phyloP scores from a whole-genome alignment of 2,329 filamentous ascomycete genomes.

The Blastomyces silverae region DNA sequence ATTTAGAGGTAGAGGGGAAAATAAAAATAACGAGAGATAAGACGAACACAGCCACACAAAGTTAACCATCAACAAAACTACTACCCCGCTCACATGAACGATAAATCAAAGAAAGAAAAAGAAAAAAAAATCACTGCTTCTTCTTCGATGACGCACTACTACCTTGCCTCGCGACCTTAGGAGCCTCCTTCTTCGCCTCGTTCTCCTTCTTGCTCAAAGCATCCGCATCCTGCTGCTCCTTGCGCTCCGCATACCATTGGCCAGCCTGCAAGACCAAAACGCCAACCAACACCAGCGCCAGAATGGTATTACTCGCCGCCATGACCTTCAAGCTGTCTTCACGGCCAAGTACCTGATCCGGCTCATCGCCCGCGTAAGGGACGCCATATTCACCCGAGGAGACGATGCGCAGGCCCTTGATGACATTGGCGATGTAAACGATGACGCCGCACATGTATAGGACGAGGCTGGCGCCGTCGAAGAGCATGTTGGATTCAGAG shows the following conservation, averaged over 20 bases:
- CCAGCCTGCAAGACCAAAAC: slow-evolving; percentile 90
- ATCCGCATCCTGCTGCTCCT: slow-evolving; percentile 73
- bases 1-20: background rate
- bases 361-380: slow-evolving; percentile 36
- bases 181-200: slow-evolving; percentile 18
- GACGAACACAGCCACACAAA: slow-evolving; percentile 2
- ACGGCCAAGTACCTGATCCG: slow-evolving; percentile 64
- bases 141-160: slow-evolving; percentile 28
- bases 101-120: background rate
- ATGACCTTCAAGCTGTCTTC: slow-evolving; percentile 89
- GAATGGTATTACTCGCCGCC: slow-evolving; percentile 89
- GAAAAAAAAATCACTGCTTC: slow-evolving; percentile 25
- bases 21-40: background rate
- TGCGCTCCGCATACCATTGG: slow-evolving; percentile 97
- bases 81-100: background rate
- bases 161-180: slow-evolving; percentile 24
- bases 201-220: slow-evolving; percentile 53
- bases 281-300: slow-evolving; percentile 85
- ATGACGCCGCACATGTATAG: slow-evolving; percentile 79
- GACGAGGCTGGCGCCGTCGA: slow-evolving; percentile 68
- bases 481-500: slow-evolving; percentile 89
- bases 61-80: background rate
- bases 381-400: slow-evolving; percentile 62
- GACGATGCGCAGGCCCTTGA: slow-evolving; percentile 85
- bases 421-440: slow-evolving; percentile 92